phyloP scores from a whole-genome alignment of 805 yeast genomes.

The Barnettozyma siamensis region DNA sequence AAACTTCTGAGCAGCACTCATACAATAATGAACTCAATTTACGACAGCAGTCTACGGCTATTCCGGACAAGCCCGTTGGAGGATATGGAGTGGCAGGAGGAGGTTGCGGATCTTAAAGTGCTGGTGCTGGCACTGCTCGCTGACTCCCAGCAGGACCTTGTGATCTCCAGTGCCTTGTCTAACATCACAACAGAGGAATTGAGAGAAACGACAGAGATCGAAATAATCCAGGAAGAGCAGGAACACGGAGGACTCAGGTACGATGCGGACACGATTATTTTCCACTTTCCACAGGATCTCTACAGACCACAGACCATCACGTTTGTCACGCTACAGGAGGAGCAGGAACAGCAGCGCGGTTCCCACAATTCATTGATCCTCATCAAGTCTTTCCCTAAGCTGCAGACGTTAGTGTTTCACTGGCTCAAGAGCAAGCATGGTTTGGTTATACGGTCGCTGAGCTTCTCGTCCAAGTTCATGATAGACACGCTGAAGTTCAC shows the following conservation, averaged over 20 bases:
- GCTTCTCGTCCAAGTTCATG: constrained; percentile 22
- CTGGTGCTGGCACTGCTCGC: constrained; percentile 19
- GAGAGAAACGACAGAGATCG: constrained; percentile 12
- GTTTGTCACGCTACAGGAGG: constrained; percentile 9
- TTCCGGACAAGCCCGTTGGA: constrained; percentile 10
- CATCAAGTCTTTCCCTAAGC: constrained; percentile 13
- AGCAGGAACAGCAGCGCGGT: too few relatives aligned
- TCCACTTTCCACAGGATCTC: constrained; percentile 19
- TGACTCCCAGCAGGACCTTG: constrained; percentile 20
- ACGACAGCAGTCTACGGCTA: constrained; percentile 16
- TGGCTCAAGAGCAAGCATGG: constrained; percentile 28
- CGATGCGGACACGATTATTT: constrained; percentile 5
- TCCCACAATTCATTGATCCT: constrained; percentile 13
- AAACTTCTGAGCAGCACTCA: not conserved
- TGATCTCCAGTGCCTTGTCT: constrained; percentile 15
- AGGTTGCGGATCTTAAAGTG: constrained; percentile 13
- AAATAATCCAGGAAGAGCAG: constrained; percentile 3
- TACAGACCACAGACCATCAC: constrained; percentile 17
- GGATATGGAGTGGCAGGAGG: constrained; percentile 9
- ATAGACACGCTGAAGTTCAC: constrained; percentile 23
- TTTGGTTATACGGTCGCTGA: constrained; percentile 20
- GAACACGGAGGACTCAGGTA: constrained; percentile 3
- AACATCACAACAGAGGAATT: constrained; percentile 15
- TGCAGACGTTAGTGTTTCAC: constrained; percentile 18
- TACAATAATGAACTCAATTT: constrained; percentile 10